Conservation (phyloP, 2,329 filamentous ascomycete species). For the Fusarium sororula region DNA sequence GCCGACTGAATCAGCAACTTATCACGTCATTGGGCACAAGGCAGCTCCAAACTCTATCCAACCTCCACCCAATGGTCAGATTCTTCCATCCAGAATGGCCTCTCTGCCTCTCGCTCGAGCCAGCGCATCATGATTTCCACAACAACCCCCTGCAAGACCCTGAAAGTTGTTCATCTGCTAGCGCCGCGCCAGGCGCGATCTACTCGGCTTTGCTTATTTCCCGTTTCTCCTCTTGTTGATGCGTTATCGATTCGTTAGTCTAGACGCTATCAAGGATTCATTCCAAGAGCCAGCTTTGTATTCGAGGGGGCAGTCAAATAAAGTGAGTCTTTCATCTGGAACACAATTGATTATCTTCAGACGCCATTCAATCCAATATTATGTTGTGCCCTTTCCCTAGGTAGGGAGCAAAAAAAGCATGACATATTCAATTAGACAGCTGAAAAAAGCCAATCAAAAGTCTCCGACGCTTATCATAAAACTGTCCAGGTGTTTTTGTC, state of each 20-base stretch:
- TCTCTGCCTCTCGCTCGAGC: neutral
- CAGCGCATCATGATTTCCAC: slow-evolving; percentile 13
- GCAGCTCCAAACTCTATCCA: slow-evolving; percentile 6
- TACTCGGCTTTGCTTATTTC: slow-evolving; percentile 25
- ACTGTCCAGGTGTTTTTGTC: neutral
- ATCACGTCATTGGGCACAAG: slow-evolving; percentile 28
- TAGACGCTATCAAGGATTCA: slow-evolving; percentile 5
- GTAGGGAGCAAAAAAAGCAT: neutral
- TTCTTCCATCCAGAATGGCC: neutral
- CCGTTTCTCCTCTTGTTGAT: slow-evolving; percentile 9
- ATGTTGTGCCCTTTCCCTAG: neutral
- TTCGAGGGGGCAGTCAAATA: slow-evolving; percentile 8
- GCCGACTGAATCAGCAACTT: slow-evolving; percentile 19
- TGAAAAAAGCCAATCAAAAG: neutral
- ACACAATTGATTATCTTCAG: neutral
- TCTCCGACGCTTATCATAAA: neutral
- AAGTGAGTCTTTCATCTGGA: neutral
- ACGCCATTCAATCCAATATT: neutral
- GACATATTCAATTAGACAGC: neutral
- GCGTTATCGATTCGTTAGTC: slow-evolving; percentile 16
- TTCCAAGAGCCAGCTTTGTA: slow-evolving; percentile 7
- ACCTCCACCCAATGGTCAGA: neutral
- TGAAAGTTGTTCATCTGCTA: slow-evolving; percentile 21
- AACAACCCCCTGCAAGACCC: slow-evolving; percentile 31
- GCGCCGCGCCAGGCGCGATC: slow-evolving; percentile 27